Conservation (phyloP, 208 protist genomes). For the Acanthamoeba culbertsoni region DNA sequence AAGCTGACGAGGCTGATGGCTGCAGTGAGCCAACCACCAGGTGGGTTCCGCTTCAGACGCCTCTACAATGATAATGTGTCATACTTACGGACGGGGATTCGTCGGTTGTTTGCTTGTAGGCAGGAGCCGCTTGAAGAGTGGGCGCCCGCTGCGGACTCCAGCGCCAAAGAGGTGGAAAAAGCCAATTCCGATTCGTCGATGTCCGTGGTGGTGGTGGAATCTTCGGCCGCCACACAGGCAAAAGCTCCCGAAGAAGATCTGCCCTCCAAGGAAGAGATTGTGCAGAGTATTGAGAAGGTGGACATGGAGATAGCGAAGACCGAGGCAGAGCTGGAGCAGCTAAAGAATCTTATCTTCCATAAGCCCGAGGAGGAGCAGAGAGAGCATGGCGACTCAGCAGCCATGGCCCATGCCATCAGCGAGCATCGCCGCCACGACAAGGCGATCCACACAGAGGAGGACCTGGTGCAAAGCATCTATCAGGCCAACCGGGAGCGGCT, state of each 20-base stretch:
- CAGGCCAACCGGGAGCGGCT: conserved; percentile 47
- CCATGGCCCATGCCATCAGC: not conserved
- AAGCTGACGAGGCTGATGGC: too few species aligned
- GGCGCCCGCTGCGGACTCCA: too few species aligned
- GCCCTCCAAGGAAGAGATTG: conserved; percentile 58
- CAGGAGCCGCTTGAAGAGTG: too few species aligned
- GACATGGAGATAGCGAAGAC: conserved; percentile 62
- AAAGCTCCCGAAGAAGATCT: not conserved
- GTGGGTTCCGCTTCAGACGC: too few species aligned
- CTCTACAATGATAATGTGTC: too few species aligned
- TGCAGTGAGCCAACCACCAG: too few species aligned
- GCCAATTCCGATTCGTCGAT: too few species aligned
- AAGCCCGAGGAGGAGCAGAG: conserved; percentile 26
- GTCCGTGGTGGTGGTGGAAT: not conserved
- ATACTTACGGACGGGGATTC: too few species aligned
- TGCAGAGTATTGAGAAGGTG: conserved; percentile 54
- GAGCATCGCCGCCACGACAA: not conserved
- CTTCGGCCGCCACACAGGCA: not conserved
- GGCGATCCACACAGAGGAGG: not conserved
- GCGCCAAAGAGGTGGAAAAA: too few species aligned
- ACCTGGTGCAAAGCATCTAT: conserved; percentile 29
- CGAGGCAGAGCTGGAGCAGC: conserved; percentile 17
- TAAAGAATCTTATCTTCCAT: conserved; percentile 18
- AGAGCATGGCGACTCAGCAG: not conserved
- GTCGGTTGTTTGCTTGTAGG: too few species aligned